These are phyloP conservation scores for Musa schizocarpa DNA, from an alignment of 176 grass and related monocot species.

Conservation along the genomic window DNA sequence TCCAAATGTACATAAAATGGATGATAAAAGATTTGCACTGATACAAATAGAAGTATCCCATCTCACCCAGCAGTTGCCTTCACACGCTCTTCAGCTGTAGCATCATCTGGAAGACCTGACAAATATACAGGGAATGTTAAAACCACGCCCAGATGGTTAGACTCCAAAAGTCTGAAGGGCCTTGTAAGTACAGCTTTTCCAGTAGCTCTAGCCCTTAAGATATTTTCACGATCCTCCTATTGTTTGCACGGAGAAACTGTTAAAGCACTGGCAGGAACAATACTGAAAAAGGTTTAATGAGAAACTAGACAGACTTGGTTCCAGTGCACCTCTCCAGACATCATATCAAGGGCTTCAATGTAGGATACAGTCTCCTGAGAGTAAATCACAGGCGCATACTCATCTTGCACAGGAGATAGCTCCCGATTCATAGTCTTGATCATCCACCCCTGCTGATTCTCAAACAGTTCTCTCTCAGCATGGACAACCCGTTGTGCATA, in stretches of 20 bases:
- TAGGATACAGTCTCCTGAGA: conserved; percentile 83
- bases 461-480: conserved; percentile 50
- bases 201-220: conserved; percentile 56
- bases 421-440: conserved; percentile 92
- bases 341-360: conserved; percentile 87
- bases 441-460: conserved; percentile 72
- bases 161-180: conserved; percentile 62
- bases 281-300: neutral
- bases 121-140: conserved; percentile 83
- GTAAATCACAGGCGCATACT: conserved; percentile 90
- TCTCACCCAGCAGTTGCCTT: conserved; percentile 81
- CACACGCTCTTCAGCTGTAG: conserved; percentile 50
- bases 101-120: conserved; percentile 33
- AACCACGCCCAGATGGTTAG: conserved; percentile 80
- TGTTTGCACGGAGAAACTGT: neutral
- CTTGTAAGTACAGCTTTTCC: conserved; percentile 87
- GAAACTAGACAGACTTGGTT: neutral
- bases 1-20: neutral
- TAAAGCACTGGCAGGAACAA: neutral
- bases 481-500: conserved; percentile 79
- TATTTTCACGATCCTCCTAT: conserved; percentile 92
- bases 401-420: conserved; percentile 64
- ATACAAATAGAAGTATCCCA: neutral
- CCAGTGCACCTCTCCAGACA: conserved; percentile 29
- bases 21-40: neutral